Conservation (phyloP, 371 early-diverging fungal species). For the Rhizopus sp. region DNA sequence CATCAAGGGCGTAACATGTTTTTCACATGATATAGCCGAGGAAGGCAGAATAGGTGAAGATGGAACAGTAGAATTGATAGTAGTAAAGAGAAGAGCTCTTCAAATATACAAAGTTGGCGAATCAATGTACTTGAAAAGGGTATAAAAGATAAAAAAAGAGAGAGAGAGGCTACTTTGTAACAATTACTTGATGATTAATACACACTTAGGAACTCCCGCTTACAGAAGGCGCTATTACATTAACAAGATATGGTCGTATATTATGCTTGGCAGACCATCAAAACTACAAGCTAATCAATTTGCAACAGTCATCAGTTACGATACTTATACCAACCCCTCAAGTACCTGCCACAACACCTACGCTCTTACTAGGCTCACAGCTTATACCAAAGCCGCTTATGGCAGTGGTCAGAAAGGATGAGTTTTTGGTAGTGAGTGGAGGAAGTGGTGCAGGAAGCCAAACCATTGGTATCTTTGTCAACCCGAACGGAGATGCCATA, state of each 20-base stretch:
- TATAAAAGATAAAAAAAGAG: constrained; percentile 10
- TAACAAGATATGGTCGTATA: constrained; percentile 52
- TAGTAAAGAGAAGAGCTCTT: constrained; percentile 64
- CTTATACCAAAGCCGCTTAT: constrained; percentile 60
- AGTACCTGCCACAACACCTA: constrained; percentile 27
- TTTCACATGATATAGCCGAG: constrained; percentile 59
- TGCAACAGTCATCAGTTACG: constrained; percentile 48
- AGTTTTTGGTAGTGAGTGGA: constrained; percentile 76
- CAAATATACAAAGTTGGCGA: constrained; percentile 60
- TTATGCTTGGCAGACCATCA: constrained; percentile 70
- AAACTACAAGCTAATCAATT: constrained; percentile 66
- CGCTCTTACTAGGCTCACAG: constrained; percentile 40
- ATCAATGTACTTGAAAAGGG: constrained; percentile 54
- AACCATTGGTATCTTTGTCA: constrained; percentile 77
- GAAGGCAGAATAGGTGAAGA: constrained; percentile 61
- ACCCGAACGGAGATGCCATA: constrained; percentile 69
- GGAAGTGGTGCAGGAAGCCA: constrained; percentile 47
- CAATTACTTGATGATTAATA: too few relatives aligned
- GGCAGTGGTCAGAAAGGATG: constrained; percentile 61
- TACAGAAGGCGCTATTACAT: constrained; percentile 61
- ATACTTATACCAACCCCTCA: constrained; percentile 66
- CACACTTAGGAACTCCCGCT: constrained; percentile 62
- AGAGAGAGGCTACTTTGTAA: too few relatives aligned
- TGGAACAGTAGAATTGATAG: constrained; percentile 63
- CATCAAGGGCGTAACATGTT: constrained; percentile 71